A percentile compares a stretch with the other conserved stretches of the same genome.
phyloP scores from a whole-genome alignment of 2,329 filamentous ascomycete genomes.

The Ophiostoma piceae region DNA sequence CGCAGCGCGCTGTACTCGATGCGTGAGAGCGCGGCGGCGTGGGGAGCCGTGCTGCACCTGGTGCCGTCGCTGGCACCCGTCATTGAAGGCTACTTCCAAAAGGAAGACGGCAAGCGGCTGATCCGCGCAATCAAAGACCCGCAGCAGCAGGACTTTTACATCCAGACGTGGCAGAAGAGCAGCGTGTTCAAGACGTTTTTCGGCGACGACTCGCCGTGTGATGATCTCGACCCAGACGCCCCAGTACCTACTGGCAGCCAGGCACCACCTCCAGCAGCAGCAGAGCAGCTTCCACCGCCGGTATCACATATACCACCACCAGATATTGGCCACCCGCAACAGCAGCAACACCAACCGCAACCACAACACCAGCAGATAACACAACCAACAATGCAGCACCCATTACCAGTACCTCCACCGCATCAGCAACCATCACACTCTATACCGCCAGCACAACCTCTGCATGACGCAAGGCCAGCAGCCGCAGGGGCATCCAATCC shows the following conservation, averaged over 20 bases:
- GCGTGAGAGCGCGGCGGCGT: conserved; percentile 38
- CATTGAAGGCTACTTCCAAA: conserved; percentile 36
- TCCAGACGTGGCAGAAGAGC: conserved; percentile 37
- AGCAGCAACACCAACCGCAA: not conserved
- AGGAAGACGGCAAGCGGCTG: conserved; percentile 32
- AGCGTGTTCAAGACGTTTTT: conserved; percentile 36
- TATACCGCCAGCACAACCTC: not conserved
- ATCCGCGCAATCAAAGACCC: conserved; percentile 35
- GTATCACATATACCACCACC: not conserved
- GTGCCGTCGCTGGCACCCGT: conserved; percentile 37
- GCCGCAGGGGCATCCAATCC: not conserved
- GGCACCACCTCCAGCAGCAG: not conserved
- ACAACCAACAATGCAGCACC: not conserved
- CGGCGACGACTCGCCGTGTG: conserved; percentile 26
- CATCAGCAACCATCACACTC: not conserved
- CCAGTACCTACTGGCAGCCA: not conserved
- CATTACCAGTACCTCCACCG: not conserved
- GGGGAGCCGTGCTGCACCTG: conserved; percentile 36
- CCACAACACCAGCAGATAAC: not conserved
- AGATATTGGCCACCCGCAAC: not conserved
- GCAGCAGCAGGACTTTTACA: conserved; percentile 36
- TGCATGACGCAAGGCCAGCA: not conserved
- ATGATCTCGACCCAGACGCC: not conserved
- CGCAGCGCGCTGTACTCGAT: conserved; percentile 38
- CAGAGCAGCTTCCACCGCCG: not conserved